Base-by-base conservation (phyloP, 2,329 filamentous ascomycete genomes). In the Colletotrichum sp. region DNA sequence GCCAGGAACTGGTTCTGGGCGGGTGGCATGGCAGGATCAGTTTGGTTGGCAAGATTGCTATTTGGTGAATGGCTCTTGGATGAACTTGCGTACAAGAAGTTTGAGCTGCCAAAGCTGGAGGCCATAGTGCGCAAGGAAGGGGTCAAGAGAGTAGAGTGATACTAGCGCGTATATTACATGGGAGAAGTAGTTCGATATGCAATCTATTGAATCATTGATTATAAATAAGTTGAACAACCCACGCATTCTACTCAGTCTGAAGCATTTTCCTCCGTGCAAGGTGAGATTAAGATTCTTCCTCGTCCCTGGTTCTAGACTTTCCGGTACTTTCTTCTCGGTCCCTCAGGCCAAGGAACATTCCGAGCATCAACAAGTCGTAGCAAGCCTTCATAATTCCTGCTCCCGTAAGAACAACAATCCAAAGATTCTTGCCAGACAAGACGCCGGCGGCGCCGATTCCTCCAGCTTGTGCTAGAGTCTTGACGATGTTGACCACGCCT, bases 401-500 rank as follows among this genome's bases (percentile, higher is more conserved):
- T n/a, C 89, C 81, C 0, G 92, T 86, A 80, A 95, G 94, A 0
- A 90, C 89, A 3, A 92, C 86, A 86, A 93, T 92, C 80, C 94
- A 93, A 11, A 89, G 81, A 5, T 88, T 84, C 3, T 85, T 84
- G 2, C 88, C 88, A 0, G 92, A 91, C 61, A 95, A 80, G 0
- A 92, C 80, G n/a, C 94, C 94, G 0, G 93, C 94, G 22, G 93
- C 85, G 0, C 91, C 82, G 0, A 93, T 92, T 0, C 93, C 93
- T 2, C 91, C 80, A 73, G 90, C 93, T 81, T 93, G 90, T 7
- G 89, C 88, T 8, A 88, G 85, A 0, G 93, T 95, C 83, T 94
- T 95, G 32, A 93, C 90, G 1, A 93, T 90, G 77, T 95, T 95
- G 5, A 94, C 87, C 0, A 92, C 86, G 0, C 94, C 94, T 90